phyloP scores from a whole-genome alignment of 441 rosid species.

The Capsella rubella region DNA sequence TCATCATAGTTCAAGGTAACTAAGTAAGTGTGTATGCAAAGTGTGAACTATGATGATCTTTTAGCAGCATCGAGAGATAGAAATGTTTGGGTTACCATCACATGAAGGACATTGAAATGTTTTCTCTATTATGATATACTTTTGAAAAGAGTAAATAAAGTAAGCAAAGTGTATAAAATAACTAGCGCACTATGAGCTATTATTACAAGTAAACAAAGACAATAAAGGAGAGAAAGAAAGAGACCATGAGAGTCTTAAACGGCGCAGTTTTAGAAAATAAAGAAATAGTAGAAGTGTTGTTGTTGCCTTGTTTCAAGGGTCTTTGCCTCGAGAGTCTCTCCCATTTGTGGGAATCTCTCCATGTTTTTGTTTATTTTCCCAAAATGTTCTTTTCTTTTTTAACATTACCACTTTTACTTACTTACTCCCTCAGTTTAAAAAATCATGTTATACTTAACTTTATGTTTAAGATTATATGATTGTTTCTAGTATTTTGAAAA shows the following conservation, averaged over 20 bases:
- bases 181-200: constrained; percentile 41
- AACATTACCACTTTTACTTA: constrained; percentile 26
- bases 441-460: constrained; percentile 34
- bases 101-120: constrained; percentile 30
- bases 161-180: constrained; percentile 23
- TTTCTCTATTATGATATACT: neutral
- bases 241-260: constrained; percentile 52
- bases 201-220: constrained; percentile 43
- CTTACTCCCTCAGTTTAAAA: constrained; percentile 21
- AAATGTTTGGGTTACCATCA: constrained; percentile 1
- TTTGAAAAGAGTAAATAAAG: constrained; percentile 21
- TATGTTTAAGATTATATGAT: constrained; percentile 38
- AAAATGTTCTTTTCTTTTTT: constrained; percentile 43
- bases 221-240: constrained; percentile 27
- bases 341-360: constrained; percentile 60
- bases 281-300: constrained; percentile 37
- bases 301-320: constrained; percentile 64
- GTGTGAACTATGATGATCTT: constrained; percentile 15
- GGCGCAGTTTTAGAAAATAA: constrained; percentile 59
- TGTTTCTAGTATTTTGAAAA: constrained; percentile 21
- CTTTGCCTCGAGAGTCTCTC: constrained; percentile 65
- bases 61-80: constrained; percentile 9
- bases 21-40: constrained; percentile 2
- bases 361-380: constrained; percentile 48
- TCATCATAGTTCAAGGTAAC: too few relatives aligned